These are phyloP conservation scores for Chlamydomonas sp. DNA, from an alignment of 139 green algal species.

Conservation along the genomic window DNA sequence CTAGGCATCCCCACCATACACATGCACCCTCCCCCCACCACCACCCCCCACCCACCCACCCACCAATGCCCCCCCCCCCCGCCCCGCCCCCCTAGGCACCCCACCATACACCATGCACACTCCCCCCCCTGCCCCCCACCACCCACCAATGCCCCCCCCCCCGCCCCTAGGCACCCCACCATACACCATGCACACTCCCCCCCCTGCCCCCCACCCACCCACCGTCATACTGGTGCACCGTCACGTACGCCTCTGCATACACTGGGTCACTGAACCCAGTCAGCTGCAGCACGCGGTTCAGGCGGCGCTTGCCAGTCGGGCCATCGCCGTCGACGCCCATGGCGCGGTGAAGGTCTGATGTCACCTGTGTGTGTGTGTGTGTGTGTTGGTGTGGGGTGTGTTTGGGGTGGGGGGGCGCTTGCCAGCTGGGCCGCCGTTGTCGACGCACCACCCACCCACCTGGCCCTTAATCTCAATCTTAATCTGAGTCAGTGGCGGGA, in stretches of 20 bases:
- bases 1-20: background rate
- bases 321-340: slow-evolving; percentile 56
- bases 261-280: slow-evolving; percentile 93
- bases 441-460: too few species aligned
- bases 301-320: slow-evolving; percentile 33
- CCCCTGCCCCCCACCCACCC: too few species aligned
- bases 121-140: background rate
- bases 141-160: background rate
- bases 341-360: slow-evolving; percentile 75
- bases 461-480: too few species aligned
- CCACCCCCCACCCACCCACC: background rate
- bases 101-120: background rate
- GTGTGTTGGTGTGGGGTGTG: too few species aligned
- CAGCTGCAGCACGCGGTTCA: slow-evolving; percentile 91
- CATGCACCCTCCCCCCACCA: too few species aligned
- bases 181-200: too few species aligned
- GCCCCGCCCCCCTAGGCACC: too few species aligned
- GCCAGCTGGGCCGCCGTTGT: too few species aligned
- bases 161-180: background rate
- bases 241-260: slow-evolving; percentile 95
- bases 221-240: slow-evolving; percentile 96
- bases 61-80: background rate
- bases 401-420: too few species aligned
- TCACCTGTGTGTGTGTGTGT: too few species aligned
- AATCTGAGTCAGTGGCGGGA: too few species aligned